A percentile compares a stretch with the other conserved stretches of the same genome.
phyloP scores from a whole-genome alignment of 2,329 filamentous ascomycete species.

The Nectriaceae sp. region DNA sequence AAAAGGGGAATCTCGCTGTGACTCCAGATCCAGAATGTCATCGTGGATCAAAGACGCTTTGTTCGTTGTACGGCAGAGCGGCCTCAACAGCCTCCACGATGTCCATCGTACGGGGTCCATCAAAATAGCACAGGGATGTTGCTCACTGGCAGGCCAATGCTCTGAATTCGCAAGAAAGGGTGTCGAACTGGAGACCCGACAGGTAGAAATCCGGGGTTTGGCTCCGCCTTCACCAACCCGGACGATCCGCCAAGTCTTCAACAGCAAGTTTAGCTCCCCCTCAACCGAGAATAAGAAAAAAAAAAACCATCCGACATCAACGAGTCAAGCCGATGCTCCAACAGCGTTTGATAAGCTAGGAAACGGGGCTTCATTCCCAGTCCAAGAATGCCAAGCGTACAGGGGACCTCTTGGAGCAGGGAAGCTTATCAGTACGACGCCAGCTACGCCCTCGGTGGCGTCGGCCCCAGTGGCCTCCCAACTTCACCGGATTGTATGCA shows the following conservation, averaged over 20 bases:
- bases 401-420: slow-evolving; percentile 20
- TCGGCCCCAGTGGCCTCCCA: slow-evolving; percentile 10
- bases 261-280: no score
- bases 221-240: slow-evolving; percentile 7
- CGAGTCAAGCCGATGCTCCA: slow-evolving; percentile 1
- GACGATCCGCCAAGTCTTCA: slow-evolving; percentile 1
- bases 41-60: slow-evolving; percentile 4
- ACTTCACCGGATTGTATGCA: slow-evolving; percentile 15
- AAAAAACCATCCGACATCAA: slow-evolving; percentile 3
- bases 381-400: slow-evolving; percentile 22
- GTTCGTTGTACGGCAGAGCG: slow-evolving; percentile 10
- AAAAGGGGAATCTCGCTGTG: no score
- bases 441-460: slow-evolving; percentile 22
- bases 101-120: background rate
- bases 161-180: no score
- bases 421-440: slow-evolving; percentile 27
- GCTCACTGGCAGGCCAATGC: background rate
- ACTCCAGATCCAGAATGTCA: no score
- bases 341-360: slow-evolving; percentile 11
- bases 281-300: slow-evolving; percentile 3
- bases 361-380: slow-evolving; percentile 13
- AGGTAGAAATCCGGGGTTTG: slow-evolving; percentile 8
- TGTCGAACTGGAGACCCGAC: no score
- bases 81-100: background rate
- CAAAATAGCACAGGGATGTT: background rate